Evolutionary conservation across 139 green algal species (phyloP), one percentile per base, ranked within the genome.

Genomic region (Chlorella sorokiniana): DNA sequence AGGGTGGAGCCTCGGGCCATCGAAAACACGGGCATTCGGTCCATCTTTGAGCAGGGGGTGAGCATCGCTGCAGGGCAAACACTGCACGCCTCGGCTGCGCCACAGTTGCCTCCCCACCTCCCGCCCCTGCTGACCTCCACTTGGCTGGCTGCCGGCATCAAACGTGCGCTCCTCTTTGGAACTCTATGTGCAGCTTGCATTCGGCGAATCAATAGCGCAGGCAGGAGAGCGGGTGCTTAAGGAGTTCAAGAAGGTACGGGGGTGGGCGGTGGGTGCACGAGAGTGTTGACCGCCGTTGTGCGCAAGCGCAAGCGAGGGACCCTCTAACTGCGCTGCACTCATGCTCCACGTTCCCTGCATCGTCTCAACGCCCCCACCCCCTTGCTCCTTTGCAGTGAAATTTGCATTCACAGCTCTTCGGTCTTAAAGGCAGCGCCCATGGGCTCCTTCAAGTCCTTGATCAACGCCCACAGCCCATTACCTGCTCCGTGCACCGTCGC

Each of bases 1-100:
- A 88, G 84, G 69, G 71, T 88, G 51, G 69, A 88, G 7, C 6
- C 79, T 1, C 69, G 59, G 22, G 64, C 79, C 14, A 88, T 88
- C 20, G 61, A 88, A 9, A 82, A 88, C 70, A 44, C 63, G 3
- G 68, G 54, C 8, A 25, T 61, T 10, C 70, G 84, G 8, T 48
- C 67, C 18, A 31, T 82, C 22, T 85, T 88, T 33, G 68, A 63
- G 10, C 42, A 72, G 35, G 83, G 75, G 62, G 82, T 86, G 63
- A 78, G 82, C 37, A 16, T 33, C 29, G 22, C 56, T 33, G 56
- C 56, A 65, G 7, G 1, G 48, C 33, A 35, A 56, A 22, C 18
- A 42, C 8, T 71, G 11, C 5, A 18, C 35, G 11, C 16, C 20
- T 45, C 59, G 2, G 11, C 33, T 29, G 64, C 35, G 27, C 5